Evolutionary conservation across 1,284 basidiomycete species (phyloP).

Genomic region (Puccinia sorghi): DNA sequence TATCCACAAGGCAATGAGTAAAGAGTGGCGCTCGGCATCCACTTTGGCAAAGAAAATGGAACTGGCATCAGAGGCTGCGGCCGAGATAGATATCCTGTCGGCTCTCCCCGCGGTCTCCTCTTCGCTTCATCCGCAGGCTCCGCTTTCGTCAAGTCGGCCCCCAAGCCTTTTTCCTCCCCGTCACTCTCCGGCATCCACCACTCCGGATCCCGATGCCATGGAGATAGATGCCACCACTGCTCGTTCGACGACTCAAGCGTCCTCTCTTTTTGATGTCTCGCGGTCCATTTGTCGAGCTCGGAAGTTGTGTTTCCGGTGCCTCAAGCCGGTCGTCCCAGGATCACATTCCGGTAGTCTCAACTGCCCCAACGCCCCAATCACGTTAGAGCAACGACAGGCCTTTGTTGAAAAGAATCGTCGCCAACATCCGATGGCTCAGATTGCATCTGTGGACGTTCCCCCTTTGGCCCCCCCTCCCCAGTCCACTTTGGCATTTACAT

Average conservation of each 20-base stretch:
- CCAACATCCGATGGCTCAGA: too few species aligned
- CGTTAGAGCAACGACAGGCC: too few species aligned
- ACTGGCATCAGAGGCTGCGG: background rate
- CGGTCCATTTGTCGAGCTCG: background rate
- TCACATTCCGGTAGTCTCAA: background rate
- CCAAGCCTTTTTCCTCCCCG: background rate
- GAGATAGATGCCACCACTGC: background rate
- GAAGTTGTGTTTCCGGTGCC: too few species aligned
- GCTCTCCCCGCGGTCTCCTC: background rate
- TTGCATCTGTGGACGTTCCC: too few species aligned
- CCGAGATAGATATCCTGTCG: background rate
- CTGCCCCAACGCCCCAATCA: too few species aligned
- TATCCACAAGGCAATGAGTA: constrained; percentile 2
- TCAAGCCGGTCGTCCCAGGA: too few species aligned
- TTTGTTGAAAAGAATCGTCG: too few species aligned
- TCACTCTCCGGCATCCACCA: too few species aligned
- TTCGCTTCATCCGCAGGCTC: background rate
- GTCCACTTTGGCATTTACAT: too few species aligned
- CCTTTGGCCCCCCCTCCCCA: too few species aligned
- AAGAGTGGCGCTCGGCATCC: background rate
- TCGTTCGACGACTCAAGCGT: too few species aligned
- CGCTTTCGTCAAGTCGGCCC: background rate
- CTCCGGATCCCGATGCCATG: constrained; percentile 2
- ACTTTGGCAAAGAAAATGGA: background rate
- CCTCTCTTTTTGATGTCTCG: background rate